Base-by-base conservation (phyloP, 345 rosid species). In the Lepidium didymum region DNA sequence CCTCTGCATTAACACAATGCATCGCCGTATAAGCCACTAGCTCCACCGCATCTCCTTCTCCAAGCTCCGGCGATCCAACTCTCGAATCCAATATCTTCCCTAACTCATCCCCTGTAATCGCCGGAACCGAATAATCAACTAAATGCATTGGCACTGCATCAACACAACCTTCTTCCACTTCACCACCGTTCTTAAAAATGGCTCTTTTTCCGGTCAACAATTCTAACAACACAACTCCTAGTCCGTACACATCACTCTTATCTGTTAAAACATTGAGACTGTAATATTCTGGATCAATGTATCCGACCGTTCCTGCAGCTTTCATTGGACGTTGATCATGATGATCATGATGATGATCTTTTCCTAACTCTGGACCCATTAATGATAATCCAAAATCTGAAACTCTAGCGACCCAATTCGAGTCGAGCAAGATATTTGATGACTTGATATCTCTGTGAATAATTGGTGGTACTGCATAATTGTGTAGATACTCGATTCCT, bases 361-460 rank as follows among this genome's bases (percentile, higher is more conserved):
- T 53, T 7, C 85, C 85, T 1, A 75, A 7, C 25, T 82, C 93
- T 0, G 91, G 85, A 34, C 88, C 88, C 87, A 88, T 77, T 62
- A 90, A 25, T 0, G 96, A 90, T 4, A 92, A 78, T 35, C 98
- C 97, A 18, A 92, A 88, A 81, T 92, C 98, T 4, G 97, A 92
- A 12, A 92, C 96, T 35, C 88, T 79, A 1, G 96, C 97, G 0
- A 81, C 80, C 96, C 96, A 90, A 35, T 81, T 70, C 6, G 64
- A 81, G 63, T 90, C 98, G 0, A 92, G 86, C 56, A 92, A 63
- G 4, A 92, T 90, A 82, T 88, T 90, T 0, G 96, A 88, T 0
- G 98, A 92, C 75, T 88, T 92, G 8, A 92, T 88, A 38, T 92
- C 96, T 19, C 97, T 72, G n/a, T 92, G 98, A 35, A 92, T 90